Evolutionary conservation across 2,329 filamentous ascomycete genomes (phyloP).

Genomic region (Parastagonospora nodorum): DNA sequence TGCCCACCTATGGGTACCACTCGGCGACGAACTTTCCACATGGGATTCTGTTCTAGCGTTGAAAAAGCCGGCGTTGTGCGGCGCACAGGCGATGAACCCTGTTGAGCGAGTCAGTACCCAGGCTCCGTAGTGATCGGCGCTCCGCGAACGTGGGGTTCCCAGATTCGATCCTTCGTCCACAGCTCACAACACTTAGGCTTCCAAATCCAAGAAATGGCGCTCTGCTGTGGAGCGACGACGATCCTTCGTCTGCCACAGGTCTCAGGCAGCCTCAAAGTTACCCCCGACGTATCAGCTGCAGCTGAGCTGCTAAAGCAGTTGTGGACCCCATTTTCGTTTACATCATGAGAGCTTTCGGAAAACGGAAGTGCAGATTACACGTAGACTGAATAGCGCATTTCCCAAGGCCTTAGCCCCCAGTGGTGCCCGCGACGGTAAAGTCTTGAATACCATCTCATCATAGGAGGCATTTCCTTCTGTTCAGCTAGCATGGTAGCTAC

Average conservation of each 20-base stretch:
- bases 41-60: neutral
- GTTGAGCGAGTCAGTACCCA: conserved; percentile 16
- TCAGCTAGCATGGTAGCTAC: neutral
- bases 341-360: conserved; percentile 4
- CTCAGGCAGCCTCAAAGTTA: conserved; percentile 12
- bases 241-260: conserved; percentile 12
- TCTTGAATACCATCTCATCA: neutral
- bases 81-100: conserved; percentile 6
- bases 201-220: neutral
- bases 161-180: conserved; percentile 15
- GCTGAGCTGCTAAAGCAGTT: no score
- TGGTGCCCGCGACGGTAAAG: conserved; percentile 3
- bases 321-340: conserved; percentile 6
- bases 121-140: conserved; percentile 20
- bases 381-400: conserved; percentile 10
- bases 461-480: neutral
- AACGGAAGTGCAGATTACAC: conserved; percentile 8
- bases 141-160: conserved; percentile 21
- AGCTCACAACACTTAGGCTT: neutral
- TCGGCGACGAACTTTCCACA: no score
- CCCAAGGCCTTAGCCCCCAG: conserved; percentile 7
- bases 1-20: no score
- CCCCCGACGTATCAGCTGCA: neutral
- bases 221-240: conserved; percentile 5
- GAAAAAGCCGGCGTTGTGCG: conserved; percentile 2